phyloP scores from a whole-genome alignment of 768 basidiomycete species.

The Naganishia onofrii region DNA sequence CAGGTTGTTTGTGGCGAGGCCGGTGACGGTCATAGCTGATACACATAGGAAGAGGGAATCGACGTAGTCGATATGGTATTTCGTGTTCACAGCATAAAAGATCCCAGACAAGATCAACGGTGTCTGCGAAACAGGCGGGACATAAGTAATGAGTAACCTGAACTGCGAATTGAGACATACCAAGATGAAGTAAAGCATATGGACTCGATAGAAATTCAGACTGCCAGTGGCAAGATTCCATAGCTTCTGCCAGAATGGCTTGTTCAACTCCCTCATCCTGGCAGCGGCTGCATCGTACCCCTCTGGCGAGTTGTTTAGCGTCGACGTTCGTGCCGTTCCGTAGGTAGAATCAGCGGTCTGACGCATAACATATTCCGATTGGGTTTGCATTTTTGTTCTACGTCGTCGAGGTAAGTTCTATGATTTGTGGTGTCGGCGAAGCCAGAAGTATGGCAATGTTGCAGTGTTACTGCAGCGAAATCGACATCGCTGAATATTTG shows the following conservation, averaged over 20 bases:
- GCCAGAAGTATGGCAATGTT: neutral
- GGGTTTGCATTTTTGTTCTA: neutral
- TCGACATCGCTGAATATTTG: neutral
- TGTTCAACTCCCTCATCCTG: slow-evolving; percentile 11
- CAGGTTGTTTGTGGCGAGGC: slow-evolving; percentile 52
- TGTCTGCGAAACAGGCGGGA: slow-evolving; percentile 47
- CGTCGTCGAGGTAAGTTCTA: neutral
- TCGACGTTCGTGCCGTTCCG: neutral
- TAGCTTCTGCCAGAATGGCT: slow-evolving; percentile 6
- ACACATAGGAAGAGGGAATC: slow-evolving; percentile 52
- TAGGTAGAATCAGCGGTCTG: neutral
- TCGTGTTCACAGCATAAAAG: slow-evolving; percentile 75
- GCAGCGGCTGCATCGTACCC: slow-evolving; percentile 3
- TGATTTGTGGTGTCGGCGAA: neutral
- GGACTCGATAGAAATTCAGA: slow-evolving; percentile 59
- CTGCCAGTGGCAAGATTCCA: slow-evolving; percentile 7
- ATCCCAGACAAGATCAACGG: slow-evolving; percentile 77
- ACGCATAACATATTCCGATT: neutral
- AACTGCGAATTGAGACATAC: slow-evolving; percentile 36
- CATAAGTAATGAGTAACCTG: neutral
- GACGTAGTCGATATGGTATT: slow-evolving; percentile 50
- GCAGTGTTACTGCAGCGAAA: neutral
- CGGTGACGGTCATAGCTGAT: slow-evolving; percentile 52
- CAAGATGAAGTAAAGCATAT: slow-evolving; percentile 55
- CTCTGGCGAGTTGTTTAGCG: neutral